Base-by-base conservation (phyloP, 495 filamentous ascomycete genomes). In the Daldinia decipiens region DNA sequence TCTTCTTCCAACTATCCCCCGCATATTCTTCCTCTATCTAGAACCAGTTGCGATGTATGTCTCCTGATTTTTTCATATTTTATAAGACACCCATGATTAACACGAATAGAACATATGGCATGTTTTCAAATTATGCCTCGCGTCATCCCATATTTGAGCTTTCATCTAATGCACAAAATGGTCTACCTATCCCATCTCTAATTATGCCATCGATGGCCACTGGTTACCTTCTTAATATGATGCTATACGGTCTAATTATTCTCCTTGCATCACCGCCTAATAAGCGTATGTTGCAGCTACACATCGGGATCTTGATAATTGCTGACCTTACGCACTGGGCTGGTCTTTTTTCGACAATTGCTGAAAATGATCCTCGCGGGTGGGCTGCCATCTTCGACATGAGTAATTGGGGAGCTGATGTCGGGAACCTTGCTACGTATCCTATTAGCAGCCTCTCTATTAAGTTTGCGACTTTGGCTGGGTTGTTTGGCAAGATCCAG, bases 191-290 rank as follows among this genome's bases (percentile, higher is more conserved):
- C 13, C 60, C 56, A 13, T 52, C 61, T 21, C 24, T 73, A 17
- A 45, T 59, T 24, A 26, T 62, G 21, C 53, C 71, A 6, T 54
- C 57, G 13, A 62, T 63, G 62, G 59, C 60, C 4, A 32, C 38
- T 4, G 47, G 61, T 24, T 74, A 70, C 26, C 58, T 81, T 36
- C 34, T 70, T 34, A 78, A 77, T 26, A 82, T 80, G 27, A 53
- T 78, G 17, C 62, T 81, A 5, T 82, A 82, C 63, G 79, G 80
- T 19, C 68, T 82, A 7, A 68, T 79, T 19, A 80, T 80, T 51
- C 76, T 82, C 75, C 51, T 70, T 4, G 62, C 62, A 15, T 63
- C 66, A n/a, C 71, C 71, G 36, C 71, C 71, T 9, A 70, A 58
- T 26, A 67, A 67, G 24, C 66, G 62, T 4, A 63, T 74, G 9